Conservation (phyloP, 192 early-diverging fungal species). For the Coemansia sp. region DNA sequence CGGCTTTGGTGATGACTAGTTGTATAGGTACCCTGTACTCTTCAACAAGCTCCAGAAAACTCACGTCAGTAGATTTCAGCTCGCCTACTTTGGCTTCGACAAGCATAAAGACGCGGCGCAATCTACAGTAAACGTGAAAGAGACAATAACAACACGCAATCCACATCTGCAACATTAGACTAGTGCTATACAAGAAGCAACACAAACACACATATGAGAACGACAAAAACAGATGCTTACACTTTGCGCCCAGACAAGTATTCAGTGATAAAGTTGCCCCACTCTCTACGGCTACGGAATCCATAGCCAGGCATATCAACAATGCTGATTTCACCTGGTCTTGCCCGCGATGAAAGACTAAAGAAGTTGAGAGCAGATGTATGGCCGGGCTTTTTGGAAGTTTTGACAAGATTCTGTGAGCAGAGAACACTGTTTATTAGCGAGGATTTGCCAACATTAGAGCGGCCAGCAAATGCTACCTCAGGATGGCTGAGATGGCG, state of each 20-base stretch:
- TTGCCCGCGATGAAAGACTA: slow-evolving; percentile 22
- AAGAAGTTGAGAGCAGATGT: slow-evolving; percentile 50
- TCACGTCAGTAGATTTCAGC: slow-evolving; percentile 46
- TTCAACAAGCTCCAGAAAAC: slow-evolving; percentile 44
- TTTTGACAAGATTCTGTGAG: slow-evolving; percentile 37
- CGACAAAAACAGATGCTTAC: slow-evolving; percentile 13
- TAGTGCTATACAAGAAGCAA: background rate
- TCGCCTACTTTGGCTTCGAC: slow-evolving; percentile 56
- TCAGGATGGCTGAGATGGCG: slow-evolving; percentile 25
- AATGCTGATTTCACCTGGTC: slow-evolving; percentile 25
- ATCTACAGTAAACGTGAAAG: slow-evolving; percentile 9
- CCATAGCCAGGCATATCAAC: slow-evolving; percentile 61
- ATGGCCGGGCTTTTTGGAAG: slow-evolving; percentile 53
- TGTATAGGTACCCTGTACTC: slow-evolving; percentile 24
- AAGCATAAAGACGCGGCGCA: slow-evolving; percentile 50
- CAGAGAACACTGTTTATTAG: slow-evolving; percentile 47
- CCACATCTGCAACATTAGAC: background rate
- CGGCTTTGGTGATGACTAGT: slow-evolving; percentile 49
- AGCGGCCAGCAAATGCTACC: slow-evolving; percentile 54
- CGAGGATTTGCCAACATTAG: slow-evolving; percentile 57
- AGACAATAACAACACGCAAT: background rate
- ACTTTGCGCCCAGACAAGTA: slow-evolving; percentile 42
- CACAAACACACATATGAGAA: background rate
- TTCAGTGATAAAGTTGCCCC: slow-evolving; percentile 51
- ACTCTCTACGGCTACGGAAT: slow-evolving; percentile 51